Conservation (phyloP, 169 alveolate genomes). For the Plasmodium billcollinsi region DNA sequence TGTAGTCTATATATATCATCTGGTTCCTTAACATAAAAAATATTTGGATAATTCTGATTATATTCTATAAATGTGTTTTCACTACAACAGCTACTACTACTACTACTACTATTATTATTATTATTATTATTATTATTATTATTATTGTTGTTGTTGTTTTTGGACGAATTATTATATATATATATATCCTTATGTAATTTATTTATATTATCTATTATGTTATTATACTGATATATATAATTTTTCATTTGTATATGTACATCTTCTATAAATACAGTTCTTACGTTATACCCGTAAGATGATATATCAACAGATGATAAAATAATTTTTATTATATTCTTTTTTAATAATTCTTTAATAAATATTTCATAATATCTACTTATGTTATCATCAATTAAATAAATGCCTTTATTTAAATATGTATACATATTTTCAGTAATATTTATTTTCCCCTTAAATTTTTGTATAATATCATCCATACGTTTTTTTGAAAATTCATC, state of each 20-base stretch:
- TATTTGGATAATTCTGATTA: too few species aligned
- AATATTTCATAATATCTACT: background rate
- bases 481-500: conserved; percentile 23
- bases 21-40: background rate
- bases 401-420: conserved; percentile 43
- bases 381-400: conserved; percentile 7
- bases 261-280: conserved; percentile 44
- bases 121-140: background rate
- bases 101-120: background rate
- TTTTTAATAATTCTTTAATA: conserved; percentile 39
- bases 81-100: too few species aligned
- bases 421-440: conserved; percentile 8
- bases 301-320: conserved; percentile 57
- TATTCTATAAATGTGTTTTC: too few species aligned
- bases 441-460: conserved; percentile 14
- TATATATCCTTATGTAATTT: conserved; percentile 20
- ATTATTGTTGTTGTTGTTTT: background rate
- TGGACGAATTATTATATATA: background rate
- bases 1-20: conserved; percentile 60
- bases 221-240: conserved; percentile 16
- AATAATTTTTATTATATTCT: conserved; percentile 32
- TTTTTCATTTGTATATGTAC: conserved; percentile 32
- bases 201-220: conserved; percentile 25
- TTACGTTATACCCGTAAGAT: conserved; percentile 9
- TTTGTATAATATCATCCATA: conserved; percentile 14